These are phyloP conservation scores for Diaporthe citrichinensis DNA, from an alignment of 2,329 filamentous ascomycete genomes.

Conservation along the genomic window DNA sequence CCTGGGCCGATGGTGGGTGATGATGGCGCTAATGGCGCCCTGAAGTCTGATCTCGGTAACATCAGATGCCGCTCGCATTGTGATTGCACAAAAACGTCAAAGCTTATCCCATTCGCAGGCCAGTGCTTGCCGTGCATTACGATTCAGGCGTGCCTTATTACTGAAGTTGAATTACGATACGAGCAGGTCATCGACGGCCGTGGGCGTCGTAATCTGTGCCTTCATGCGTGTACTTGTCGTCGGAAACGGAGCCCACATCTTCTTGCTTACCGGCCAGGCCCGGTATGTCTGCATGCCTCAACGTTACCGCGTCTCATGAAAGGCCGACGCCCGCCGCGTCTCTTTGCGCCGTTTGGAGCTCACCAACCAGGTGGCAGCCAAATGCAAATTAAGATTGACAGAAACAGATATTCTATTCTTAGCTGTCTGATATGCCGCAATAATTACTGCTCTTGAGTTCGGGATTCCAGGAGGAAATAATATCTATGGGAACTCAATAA, in stretches of 20 bases:
- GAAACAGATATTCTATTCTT: too few relatives aligned
- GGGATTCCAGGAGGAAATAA: not conserved
- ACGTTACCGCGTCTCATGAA: not conserved
- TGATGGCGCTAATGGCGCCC: not conserved
- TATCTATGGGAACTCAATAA: conserved; percentile 5
- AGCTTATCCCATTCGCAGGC: not conserved
- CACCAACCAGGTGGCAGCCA: too few relatives aligned
- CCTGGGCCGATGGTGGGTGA: conserved; percentile 19
- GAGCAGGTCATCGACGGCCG: not conserved
- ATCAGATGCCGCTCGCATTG: conserved; percentile 11
- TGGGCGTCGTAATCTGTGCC: not conserved
- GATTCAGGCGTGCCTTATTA: not conserved
- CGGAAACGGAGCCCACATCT: not conserved
- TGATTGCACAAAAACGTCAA: conserved; percentile 12
- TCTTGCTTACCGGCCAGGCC: not conserved
- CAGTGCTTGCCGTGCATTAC: not conserved
- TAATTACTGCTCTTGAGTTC: not conserved
- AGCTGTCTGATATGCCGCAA: not conserved
- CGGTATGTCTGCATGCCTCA: not conserved
- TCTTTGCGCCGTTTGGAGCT: not conserved
- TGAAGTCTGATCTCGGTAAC: conserved; percentile 14
- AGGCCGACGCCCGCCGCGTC: not conserved
- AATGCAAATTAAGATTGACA: too few relatives aligned
- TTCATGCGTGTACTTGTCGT: not conserved
- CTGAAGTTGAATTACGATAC: not conserved